Evolutionary conservation across 192 early-diverging fungal genomes (phyloP), one percentile per base, ranked within the genome.

Genomic region (Linnemannia elongata): DNA sequence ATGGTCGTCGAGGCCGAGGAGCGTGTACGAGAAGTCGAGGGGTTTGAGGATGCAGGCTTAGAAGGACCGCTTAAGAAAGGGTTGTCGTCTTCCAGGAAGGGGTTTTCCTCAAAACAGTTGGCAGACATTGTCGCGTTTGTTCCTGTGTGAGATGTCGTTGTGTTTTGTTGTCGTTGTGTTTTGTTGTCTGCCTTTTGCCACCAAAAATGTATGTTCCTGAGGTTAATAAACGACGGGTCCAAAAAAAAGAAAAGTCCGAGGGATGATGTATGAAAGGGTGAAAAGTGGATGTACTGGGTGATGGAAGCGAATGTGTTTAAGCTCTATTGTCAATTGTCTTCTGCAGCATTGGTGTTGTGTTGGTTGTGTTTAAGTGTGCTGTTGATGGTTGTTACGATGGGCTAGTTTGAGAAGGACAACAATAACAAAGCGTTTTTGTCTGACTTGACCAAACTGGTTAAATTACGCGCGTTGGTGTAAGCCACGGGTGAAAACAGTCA

Each of bases 61-160:
- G 33, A 55, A 18, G 74, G 33, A 27, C 49, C 45, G 10, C 60
- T 66, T 18, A 76, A 38, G 60, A 76, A 76, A 6, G 75, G 75
- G 27, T 76, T 76, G 38, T 55, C 41, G 22, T 76, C 47, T 1
- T 75, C 75, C 35, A 76, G 6, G 22, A 68, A 76, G 10, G 39
- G 75, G 27, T 44, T 66, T 4, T 35, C 41, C 12, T 60, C 57
- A 39, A 44, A 33, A 66, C 2, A 15, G 60, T 66, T 33, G 60
- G 60, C 60, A 15, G 60, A 66, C 30, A 66, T 66, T 66, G 10
- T 66, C 60, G 60, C 60, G 60, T 66, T 66, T 66, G 60, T 15
- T 1, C 30, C 4, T 66, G 60, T 33, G 60, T 15, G 3, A 15
- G n/a, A 30, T 66, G 49, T 33, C 60, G 12, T 35, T 66, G 60